A percentile compares a stretch with the other conserved stretches of the same genome.
phyloP scores from a whole-genome alignment of 768 basidiomycete genomes.

The Rhodosporidiobolus odoratus region DNA sequence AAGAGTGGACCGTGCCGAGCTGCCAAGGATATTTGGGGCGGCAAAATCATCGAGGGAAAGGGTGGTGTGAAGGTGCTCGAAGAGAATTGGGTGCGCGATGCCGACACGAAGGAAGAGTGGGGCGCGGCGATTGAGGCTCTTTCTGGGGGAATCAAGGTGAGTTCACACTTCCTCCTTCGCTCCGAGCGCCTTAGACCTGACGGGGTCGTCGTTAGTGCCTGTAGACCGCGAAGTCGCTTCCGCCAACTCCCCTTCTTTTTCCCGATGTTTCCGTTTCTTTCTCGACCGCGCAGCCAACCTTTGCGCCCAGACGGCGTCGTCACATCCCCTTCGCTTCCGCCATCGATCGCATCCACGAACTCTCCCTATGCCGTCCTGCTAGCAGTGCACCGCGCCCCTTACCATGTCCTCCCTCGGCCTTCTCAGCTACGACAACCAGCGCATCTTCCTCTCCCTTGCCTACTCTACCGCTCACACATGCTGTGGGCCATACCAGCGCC shows the following conservation, averaged over 20 bases:
- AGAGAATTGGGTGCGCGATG: constrained; percentile 30
- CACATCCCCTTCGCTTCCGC: background rate
- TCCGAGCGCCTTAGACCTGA: background rate
- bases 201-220: background rate
- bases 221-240: background rate
- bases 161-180: background rate
- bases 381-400: background rate
- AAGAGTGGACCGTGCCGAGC: constrained; percentile 38
- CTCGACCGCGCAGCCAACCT: background rate
- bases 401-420: background rate
- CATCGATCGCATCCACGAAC: background rate
- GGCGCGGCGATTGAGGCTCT: background rate
- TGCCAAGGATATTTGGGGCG: constrained; percentile 30
- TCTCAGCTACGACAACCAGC: background rate
- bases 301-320: background rate
- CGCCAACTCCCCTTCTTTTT: background rate
- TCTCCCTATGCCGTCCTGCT: background rate
- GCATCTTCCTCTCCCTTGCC: background rate
- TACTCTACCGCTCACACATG: background rate
- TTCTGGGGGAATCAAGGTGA: background rate
- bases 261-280: background rate
- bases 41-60: constrained; percentile 12
- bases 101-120: constrained; percentile 41
- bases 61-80: constrained; percentile 25
- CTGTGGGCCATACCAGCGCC: background rate